Conservation (phyloP, 2,329 filamentous ascomycete genomes). For the Ampelomyces quisqualis region DNA sequence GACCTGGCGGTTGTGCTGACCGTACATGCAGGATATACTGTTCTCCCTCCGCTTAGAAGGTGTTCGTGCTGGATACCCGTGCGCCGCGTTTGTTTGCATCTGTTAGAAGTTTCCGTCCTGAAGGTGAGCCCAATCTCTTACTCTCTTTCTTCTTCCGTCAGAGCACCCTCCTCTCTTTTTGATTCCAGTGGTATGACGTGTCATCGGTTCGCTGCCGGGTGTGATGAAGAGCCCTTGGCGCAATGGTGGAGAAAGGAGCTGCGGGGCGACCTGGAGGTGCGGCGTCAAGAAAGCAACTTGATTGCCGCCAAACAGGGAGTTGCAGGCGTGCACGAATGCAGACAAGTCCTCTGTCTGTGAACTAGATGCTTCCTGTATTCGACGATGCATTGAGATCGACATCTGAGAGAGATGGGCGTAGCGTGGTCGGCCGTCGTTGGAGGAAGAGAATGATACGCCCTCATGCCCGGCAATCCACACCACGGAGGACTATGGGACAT, state of each 20-base stretch:
- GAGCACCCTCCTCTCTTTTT: background rate
- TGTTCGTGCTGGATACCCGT: conserved; percentile 31
- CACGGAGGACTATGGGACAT: no score
- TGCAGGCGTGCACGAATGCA: background rate
- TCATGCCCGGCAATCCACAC: no score
- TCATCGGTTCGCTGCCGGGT: background rate
- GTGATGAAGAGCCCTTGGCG: background rate
- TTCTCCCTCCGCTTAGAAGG: conserved; percentile 34
- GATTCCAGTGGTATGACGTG: no score
- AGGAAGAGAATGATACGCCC: no score
- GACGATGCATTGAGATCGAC: no score
- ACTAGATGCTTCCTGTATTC: background rate
- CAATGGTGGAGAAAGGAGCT: background rate
- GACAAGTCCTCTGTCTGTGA: background rate
- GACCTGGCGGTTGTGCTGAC: conserved; percentile 8
- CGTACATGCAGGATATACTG: conserved; percentile 25
- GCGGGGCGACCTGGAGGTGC: background rate
- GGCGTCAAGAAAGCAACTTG: background rate
- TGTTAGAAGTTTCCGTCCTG: conserved; percentile 26
- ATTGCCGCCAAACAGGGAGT: background rate
- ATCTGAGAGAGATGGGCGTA: no score
- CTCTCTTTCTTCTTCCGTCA: background rate
- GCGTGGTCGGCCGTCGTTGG: no score
- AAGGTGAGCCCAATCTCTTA: conserved; percentile 33
- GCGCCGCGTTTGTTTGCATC: conserved; percentile 24